Base-by-base conservation (phyloP, 495 filamentous ascomycete species). In the Extremus antarcticus region DNA sequence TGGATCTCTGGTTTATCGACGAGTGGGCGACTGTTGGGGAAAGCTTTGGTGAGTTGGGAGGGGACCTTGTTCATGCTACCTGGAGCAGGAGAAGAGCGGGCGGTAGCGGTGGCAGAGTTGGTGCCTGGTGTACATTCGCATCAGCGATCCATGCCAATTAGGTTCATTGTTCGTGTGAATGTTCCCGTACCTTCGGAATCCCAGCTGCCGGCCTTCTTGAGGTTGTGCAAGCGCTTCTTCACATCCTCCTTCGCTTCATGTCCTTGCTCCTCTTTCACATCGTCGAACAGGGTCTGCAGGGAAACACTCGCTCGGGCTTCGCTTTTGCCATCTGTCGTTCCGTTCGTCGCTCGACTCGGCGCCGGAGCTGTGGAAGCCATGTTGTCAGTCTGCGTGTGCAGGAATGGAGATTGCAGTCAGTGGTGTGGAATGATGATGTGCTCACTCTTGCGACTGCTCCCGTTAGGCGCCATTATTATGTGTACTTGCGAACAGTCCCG, bases 41-140 rank as follows among this genome's bases (percentile, higher is more conserved):
- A 92, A 0, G 81, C 82, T 16, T 83, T 76, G 53, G 82, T 77
- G 16, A 81, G 76, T 53, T 74, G 78, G 41, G 84, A 78, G 59
- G 90, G 83, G 40, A 91, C 74, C 40, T 81, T 82, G 56, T 88
- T 94, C 16, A 94, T 76, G 0, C 78, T 76, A 46, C 76, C 65
- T 54, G 71, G 56, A 49, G 53, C 74, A 35, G 35, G 19, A 22
- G 32, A 40, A 35, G 25, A 24, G 2, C 25, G n/a, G n/a, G 17
- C 32, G 41, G 50, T 4, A 17, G 17, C 19, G 9, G 3, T 22
- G 22, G 29, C 22, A 13, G 29, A 40, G 29, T 13, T 40, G 20
- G 29, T 10, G n/a, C 17, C 50, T 22, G 50, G 15, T 32, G 25
- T 38, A 52, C 29, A 35, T 4, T 35, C 29, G 13, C 29, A 13